A percentile compares a stretch with the other conserved stretches of the same genome.
Evolutionary conservation across 2,329 filamentous ascomycete genomes (phyloP).

Genomic region (Ophiostoma sp.): DNA sequence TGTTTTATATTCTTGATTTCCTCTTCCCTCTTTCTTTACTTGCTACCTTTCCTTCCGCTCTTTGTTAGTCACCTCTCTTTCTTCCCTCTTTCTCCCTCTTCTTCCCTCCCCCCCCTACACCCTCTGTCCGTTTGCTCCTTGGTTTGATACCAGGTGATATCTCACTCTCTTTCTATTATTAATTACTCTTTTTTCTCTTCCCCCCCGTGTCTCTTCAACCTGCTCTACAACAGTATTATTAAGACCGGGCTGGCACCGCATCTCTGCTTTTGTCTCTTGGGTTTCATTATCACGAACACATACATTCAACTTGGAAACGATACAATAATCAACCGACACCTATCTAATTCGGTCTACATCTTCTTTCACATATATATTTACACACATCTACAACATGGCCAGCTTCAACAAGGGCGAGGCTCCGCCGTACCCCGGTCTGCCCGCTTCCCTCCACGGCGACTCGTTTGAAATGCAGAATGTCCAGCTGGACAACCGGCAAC

Average conservation of each 20-base stretch:
- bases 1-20: background rate
- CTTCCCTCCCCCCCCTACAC: background rate
- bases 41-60: background rate
- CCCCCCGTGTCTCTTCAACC: background rate
- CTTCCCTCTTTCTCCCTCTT: background rate
- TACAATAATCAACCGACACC: background rate
- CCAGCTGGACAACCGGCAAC: slow-evolving; percentile 32
- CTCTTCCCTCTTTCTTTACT: background rate
- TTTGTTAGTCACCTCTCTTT: background rate
- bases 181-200: background rate
- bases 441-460: slow-evolving; percentile 32
- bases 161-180: background rate
- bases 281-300: background rate
- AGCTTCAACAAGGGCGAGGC: slow-evolving; percentile 29
- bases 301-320: background rate
- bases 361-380: no score
- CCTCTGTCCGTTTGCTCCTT: background rate
- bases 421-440: slow-evolving; percentile 32
- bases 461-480: slow-evolving; percentile 36
- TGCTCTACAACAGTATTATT: background rate
- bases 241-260: slow-evolving; percentile 11
- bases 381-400: slow-evolving; percentile 26
- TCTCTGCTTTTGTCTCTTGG: background rate
- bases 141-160: background rate
- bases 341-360: background rate